These are phyloP conservation scores for Hyphopichia wangnamkhiaoensis DNA, from an alignment of 1,139 yeast species.

Conservation along the genomic window DNA sequence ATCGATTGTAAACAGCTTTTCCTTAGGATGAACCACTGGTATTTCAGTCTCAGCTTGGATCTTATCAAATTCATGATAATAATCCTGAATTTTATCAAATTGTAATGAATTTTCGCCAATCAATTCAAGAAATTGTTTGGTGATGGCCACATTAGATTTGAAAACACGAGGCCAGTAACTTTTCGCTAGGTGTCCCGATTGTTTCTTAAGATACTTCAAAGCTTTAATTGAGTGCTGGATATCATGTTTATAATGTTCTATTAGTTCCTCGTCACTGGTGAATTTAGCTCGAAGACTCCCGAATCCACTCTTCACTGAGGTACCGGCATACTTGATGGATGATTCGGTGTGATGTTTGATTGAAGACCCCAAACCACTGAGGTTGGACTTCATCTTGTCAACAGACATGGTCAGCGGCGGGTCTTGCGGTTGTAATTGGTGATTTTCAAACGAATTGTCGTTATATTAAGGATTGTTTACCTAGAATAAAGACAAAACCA, in stretches of 20 bases:
- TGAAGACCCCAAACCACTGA: slow-evolving; percentile 1
- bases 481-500: no score
- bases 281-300: neutral
- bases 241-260: slow-evolving; percentile 46
- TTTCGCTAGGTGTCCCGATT: slow-evolving; percentile 33
- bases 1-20: slow-evolving; percentile 27
- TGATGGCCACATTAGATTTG: slow-evolving; percentile 32
- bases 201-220: slow-evolving; percentile 39
- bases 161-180: slow-evolving; percentile 39
- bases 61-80: slow-evolving; percentile 36
- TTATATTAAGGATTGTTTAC: neutral
- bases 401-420: slow-evolving; percentile 1
- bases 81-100: slow-evolving; percentile 45
- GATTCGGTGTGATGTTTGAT: slow-evolving; percentile 2
- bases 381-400: slow-evolving; percentile 3
- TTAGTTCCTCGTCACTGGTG: slow-evolving; percentile 35
- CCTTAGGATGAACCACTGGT: slow-evolving; percentile 44
- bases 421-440: neutral
- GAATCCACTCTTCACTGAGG: neutral
- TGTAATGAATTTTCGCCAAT: slow-evolving; percentile 42
- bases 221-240: slow-evolving; percentile 44
- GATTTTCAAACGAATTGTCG: neutral
- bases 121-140: slow-evolving; percentile 31
- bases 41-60: slow-evolving; percentile 31
- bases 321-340: neutral